phyloP scores from a whole-genome alignment of 2,329 filamentous ascomycete genomes.

The Pyricularia pennisetigena region DNA sequence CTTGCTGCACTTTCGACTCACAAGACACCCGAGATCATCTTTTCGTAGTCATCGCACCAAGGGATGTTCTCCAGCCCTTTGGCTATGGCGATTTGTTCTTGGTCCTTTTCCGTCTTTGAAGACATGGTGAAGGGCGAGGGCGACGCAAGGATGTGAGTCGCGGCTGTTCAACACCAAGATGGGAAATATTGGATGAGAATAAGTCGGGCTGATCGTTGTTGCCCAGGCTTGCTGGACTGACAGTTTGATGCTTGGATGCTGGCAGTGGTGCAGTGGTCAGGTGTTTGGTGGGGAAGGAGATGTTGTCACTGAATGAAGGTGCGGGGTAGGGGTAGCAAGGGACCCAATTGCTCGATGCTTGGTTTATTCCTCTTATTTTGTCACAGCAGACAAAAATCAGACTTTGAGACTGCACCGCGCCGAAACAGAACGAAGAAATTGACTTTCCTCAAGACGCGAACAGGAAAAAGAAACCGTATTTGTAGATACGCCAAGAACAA shows the following conservation, averaged over 20 bases:
- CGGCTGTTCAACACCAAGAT: background rate
- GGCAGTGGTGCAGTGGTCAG: background rate
- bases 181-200: background rate
- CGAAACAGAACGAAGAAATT: background rate
- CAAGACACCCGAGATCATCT: slow-evolving; percentile 56
- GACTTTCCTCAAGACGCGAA: background rate
- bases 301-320: background rate
- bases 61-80: slow-evolving; percentile 39
- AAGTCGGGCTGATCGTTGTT: background rate
- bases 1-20: slow-evolving; percentile 18
- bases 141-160: background rate
- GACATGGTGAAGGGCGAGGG: background rate
- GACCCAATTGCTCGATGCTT: background rate
- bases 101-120: slow-evolving; percentile 1
- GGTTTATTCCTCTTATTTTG: background rate
- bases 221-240: background rate
- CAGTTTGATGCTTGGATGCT: background rate
- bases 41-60: slow-evolving; percentile 51
- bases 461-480: background rate
- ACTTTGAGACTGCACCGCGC: too few relatives aligned
- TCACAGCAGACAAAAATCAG: too few relatives aligned
- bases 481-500: background rate
- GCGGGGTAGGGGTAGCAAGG: background rate
- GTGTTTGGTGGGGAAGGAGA: background rate
- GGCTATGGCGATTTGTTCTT: slow-evolving; percentile 17